Base-by-base conservation (phyloP, 305 asterid genomes). In the Fraxinus floribunda region DNA sequence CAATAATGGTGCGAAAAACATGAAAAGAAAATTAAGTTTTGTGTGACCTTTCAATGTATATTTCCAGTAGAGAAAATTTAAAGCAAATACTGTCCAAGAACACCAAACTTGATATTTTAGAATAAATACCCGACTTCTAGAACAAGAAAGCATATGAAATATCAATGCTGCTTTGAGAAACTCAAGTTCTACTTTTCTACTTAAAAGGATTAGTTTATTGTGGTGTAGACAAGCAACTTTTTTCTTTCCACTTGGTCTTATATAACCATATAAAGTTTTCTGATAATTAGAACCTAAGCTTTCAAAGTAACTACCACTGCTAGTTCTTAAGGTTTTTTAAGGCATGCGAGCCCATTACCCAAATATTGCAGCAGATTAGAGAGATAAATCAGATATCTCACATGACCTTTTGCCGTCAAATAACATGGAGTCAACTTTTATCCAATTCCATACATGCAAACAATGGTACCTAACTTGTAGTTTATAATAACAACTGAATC, bases 21-120 rank as follows among this genome's bases (percentile, higher is more conserved):
- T 18, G 71, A 62, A 62, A 62, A 62, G n/a, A 62, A 62, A 62
- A 62, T 62, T 20, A 62, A 24, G 18, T 29, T 68, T 66, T 68
- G 16, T 18, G 38, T 8, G 74, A 66, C 30, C 34, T 32, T 44
- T 26, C 35, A 52, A 70, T 16, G 13, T 24, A 68, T 68, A 44
- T 11, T 60, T 18, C 35, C 52, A 20, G 52, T 7, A 75, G 29
- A 62, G 10, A 8, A 71, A 81, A 49, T 24, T 46, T 30, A 79
- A 35, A 78, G 62, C 7, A 81, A 75, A 64, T 9, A 39, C 39
- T 75, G 44, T 76, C 75, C 32, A 11, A 73, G 1, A 82, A 62
- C 13, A 10, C 44, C 22, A 38, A 18, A n/a, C 46, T 22, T 4
- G 60, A 10, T 8, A 22, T 57, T 15, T 64, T 18, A 38, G 34